Evolutionary conservation across 192 early-diverging fungal genomes (phyloP).

Genomic region (Coemansia sp.): DNA sequence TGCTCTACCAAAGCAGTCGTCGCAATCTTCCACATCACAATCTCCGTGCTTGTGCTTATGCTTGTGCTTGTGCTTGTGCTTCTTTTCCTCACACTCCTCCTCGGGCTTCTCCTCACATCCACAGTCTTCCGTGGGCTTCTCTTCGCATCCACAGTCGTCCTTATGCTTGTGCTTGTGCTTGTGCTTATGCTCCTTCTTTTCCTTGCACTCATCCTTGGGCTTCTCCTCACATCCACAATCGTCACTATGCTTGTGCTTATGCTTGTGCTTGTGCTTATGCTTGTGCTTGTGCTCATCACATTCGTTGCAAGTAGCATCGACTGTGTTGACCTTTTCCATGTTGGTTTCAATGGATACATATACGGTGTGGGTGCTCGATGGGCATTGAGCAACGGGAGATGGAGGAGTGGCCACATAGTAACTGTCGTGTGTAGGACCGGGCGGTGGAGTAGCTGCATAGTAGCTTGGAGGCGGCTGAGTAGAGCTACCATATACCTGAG

Average conservation of each 20-base stretch:
- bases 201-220: slow-evolving; percentile 1
- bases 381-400: not conserved
- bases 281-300: slow-evolving; percentile 13
- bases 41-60: slow-evolving; percentile 9
- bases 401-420: not conserved
- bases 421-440: not conserved
- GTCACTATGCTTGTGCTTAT: slow-evolving; percentile 12
- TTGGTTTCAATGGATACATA: slow-evolving; percentile 42
- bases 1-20: slow-evolving; percentile 38
- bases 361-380: slow-evolving; percentile 25
- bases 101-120: slow-evolving; percentile 3
- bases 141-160: not conserved
- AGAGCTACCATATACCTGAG: not conserved
- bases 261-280: slow-evolving; percentile 21
- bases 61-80: slow-evolving; percentile 19
- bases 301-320: slow-evolving; percentile 11
- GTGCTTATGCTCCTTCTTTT: slow-evolving; percentile 2
- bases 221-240: not conserved
- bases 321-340: slow-evolving; percentile 3
- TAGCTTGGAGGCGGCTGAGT: not conserved
- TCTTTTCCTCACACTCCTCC: slow-evolving; percentile 27
- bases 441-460: not conserved
- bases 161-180: slow-evolving; percentile 15
- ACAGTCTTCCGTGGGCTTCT: not conserved
- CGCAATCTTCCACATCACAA: not conserved